Conservation (phyloP, 106 monocot genomes). For the Amphibolis antarctica region DNA sequence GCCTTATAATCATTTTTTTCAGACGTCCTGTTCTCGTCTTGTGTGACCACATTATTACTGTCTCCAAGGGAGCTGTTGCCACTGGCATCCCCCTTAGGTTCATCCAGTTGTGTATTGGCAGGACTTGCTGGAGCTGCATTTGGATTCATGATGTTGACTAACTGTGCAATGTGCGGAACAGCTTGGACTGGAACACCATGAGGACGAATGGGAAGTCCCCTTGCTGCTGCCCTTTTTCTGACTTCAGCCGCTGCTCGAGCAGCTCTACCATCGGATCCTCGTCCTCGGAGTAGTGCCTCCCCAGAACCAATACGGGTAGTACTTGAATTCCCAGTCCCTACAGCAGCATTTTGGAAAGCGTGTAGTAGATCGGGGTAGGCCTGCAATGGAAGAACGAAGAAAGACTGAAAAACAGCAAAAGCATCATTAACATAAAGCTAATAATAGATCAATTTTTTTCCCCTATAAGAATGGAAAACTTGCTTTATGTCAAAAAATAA, state of each 20-base stretch:
- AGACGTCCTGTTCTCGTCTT: conserved; percentile 8
- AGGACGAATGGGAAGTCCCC: conserved; percentile 50
- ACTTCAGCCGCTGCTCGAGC: conserved; percentile 82
- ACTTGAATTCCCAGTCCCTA: conserved; percentile 19
- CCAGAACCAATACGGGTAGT: conserved; percentile 31
- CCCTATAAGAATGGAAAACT: no score
- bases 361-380: conserved; percentile 58
- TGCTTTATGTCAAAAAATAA: no score
- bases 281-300: conserved; percentile 49
- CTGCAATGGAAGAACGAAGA: conserved; percentile 20
- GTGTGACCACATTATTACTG: background rate
- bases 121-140: conserved; percentile 13
- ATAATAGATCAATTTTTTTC: no score
- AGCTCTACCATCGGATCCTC: conserved; percentile 67
- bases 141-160: conserved; percentile 53
- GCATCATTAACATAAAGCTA: no score
- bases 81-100: conserved; percentile 6
- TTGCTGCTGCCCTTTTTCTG: conserved; percentile 81
- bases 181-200: conserved; percentile 46
- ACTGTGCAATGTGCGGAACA: conserved; percentile 32
- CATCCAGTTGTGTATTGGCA: conserved; percentile 16
- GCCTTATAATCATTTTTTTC: conserved; percentile 15
- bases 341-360: conserved; percentile 62
- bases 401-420: background rate
- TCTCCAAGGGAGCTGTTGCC: conserved; percentile 3